Conservation (phyloP, 1,284 basidiomycete genomes). For the Ganoderma lingzhi region DNA sequence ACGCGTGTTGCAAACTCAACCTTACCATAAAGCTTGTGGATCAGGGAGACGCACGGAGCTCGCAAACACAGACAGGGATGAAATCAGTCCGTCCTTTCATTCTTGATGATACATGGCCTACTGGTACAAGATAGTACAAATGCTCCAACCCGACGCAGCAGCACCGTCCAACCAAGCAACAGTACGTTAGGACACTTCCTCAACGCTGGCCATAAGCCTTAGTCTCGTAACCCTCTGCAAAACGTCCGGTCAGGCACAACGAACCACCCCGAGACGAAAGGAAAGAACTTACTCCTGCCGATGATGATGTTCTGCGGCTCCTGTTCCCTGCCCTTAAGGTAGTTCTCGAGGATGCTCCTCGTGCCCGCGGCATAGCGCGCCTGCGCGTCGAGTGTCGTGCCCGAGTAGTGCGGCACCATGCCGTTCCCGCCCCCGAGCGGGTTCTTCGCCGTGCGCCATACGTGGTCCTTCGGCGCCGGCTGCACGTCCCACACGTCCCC, state of each 20-base stretch:
- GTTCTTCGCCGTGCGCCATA: constrained; percentile 88
- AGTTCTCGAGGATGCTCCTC: constrained; percentile 84
- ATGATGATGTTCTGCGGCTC: constrained; percentile 87
- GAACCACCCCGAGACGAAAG: constrained; percentile 31
- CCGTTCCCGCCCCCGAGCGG: constrained; percentile 83
- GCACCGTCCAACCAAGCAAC: constrained; percentile 4
- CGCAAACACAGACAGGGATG: not conserved
- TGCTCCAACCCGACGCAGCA: not conserved
- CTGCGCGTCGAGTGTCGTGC: constrained; percentile 94
- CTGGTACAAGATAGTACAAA: constrained; percentile 24
- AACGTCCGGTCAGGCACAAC: constrained; percentile 6
- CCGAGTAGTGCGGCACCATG: constrained; percentile 89
- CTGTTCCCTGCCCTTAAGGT: constrained; percentile 74
- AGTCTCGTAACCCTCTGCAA: constrained; percentile 63
- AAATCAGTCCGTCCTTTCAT: not conserved
- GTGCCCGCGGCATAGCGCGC: constrained; percentile 87
- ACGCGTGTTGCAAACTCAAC: not conserved
- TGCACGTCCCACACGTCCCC: constrained; percentile 84
- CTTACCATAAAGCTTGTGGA: not conserved
- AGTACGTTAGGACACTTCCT: not conserved
- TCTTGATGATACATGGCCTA: constrained; percentile 9
- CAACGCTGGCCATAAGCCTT: constrained; percentile 55
- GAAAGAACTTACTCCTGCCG: constrained; percentile 55
- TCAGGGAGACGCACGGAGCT: not conserved
- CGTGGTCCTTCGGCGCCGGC: constrained; percentile 86